Conservation (phyloP, 202 grass and related monocot genomes). For the Tripidium arundinaceum region DNA sequence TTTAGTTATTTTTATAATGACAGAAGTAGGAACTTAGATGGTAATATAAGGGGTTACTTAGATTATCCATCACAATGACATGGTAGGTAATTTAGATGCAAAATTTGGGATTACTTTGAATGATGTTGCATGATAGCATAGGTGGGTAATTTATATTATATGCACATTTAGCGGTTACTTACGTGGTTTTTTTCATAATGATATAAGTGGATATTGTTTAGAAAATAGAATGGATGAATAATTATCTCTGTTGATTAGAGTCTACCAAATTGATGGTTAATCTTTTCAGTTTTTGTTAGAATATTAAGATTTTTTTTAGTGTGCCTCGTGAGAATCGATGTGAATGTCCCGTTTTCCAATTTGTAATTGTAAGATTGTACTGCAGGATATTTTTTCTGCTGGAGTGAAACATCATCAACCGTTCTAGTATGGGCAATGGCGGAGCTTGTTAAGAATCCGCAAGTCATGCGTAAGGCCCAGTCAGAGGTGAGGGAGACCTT, state of each 20-base stretch:
- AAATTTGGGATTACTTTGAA: no score
- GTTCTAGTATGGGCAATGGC: background rate
- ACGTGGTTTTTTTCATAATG: no score
- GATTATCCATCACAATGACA: no score
- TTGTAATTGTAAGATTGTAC: background rate
- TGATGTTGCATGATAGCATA: no score
- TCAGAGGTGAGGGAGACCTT: slow-evolving; percentile 2
- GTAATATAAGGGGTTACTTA: no score
- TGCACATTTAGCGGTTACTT: no score
- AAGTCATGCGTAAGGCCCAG: background rate
- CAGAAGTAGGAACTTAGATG: no score
- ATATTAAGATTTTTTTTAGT: background rate
- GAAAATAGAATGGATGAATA: background rate
- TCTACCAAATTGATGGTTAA: background rate
- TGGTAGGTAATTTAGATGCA: no score
- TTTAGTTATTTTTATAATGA: no score
- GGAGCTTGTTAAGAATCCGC: background rate
- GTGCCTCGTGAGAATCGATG: background rate
- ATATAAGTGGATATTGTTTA: background rate
- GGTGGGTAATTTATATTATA: no score
- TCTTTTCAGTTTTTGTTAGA: background rate
- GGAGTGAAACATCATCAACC: background rate
- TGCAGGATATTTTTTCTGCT: background rate
- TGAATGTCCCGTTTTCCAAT: background rate
- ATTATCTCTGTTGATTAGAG: background rate